Evolutionary conservation across 2,329 filamentous ascomycete genomes (phyloP).

Genomic region (Xylaria sp.): DNA sequence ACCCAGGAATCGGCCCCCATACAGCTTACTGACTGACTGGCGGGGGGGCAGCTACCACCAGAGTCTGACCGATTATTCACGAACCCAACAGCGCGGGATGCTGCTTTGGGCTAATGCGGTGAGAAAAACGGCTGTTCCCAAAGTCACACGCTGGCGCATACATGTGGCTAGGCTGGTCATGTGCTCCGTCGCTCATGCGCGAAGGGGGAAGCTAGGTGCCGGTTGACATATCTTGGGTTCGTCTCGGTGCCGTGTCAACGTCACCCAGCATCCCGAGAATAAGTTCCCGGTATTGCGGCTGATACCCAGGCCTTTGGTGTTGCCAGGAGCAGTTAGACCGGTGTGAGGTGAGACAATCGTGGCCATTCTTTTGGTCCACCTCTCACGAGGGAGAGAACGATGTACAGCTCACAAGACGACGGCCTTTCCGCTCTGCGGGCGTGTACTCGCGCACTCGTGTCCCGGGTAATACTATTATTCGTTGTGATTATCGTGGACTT

Average conservation of each 20-base stretch:
- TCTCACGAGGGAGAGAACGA: slow-evolving; percentile 9
- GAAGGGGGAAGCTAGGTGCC: slow-evolving; percentile 24
- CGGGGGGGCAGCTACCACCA: slow-evolving; percentile 14
- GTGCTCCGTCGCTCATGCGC: slow-evolving; percentile 35
- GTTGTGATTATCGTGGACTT: neutral
- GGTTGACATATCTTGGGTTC: slow-evolving; percentile 14
- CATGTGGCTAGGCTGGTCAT: slow-evolving; percentile 35
- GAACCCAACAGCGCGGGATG: slow-evolving; percentile 18
- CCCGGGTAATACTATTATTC: neutral
- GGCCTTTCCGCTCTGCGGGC: neutral
- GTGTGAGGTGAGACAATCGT: slow-evolving; percentile 12
- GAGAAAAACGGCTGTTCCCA: slow-evolving; percentile 24
- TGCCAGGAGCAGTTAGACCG: slow-evolving; percentile 1
- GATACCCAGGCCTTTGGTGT: slow-evolving; percentile 3
- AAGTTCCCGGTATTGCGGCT: slow-evolving; percentile 31
- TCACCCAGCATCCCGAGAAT: slow-evolving; percentile 7
- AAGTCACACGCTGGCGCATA: slow-evolving; percentile 33
- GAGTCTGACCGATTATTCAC: slow-evolving; percentile 15
- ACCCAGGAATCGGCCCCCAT: slow-evolving; percentile 4
- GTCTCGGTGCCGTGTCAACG: slow-evolving; percentile 6
- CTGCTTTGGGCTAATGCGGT: slow-evolving; percentile 28
- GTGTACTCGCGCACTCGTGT: neutral
- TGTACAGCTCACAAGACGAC: neutral
- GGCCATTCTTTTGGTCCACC: neutral
- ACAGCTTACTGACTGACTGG: slow-evolving; percentile 26